Evolutionary conservation across 2,329 filamentous ascomycete genomes (phyloP), one percentile per base, ranked within the genome.

Genomic region (Colletotrichum lini): DNA sequence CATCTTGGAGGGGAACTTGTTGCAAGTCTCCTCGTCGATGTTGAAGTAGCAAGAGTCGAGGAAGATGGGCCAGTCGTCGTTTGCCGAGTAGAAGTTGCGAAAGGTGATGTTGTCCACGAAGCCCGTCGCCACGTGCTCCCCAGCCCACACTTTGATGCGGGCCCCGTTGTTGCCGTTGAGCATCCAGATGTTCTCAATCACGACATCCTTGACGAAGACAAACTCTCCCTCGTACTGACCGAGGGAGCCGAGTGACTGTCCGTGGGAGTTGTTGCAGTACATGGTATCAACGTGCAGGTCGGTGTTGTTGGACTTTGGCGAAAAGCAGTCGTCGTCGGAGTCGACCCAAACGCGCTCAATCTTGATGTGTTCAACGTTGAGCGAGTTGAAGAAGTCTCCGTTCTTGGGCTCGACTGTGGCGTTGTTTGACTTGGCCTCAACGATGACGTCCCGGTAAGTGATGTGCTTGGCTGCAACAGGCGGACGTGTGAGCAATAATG

Each of bases 1-100:
- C 73, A 91, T 88, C 10, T 83, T 81, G 0, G 87, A 88, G 0
- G 89, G 89, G 72, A 88, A 87, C 12, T 81, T 68, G 2, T 85
- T 83, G 74, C 89, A 91, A 2, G 84, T 83, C 0, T 84, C 84
- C 1, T 81, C 73, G 67, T 86, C 77, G 69, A 80, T 81, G 79
- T 90, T 86, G 78, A 90, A 91, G 78, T 91, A 91, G 79, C 89
- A 91, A 38, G 88, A 88, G 75, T 91, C 89, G 6, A 91, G 79
- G 44, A 89, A 87, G 26, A 89, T 83, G 0, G 87, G 84, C 72
- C 85, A 84, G 73, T 90, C 88, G 12, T 87, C 89, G 73, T 89
- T 88, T n/a, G 87, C 87, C 49, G 88, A 83, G 78, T 84, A 86
- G 73, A 91, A 86, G 78, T 90, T 88, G 38, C 77, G 87, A 84